A percentile compares a stretch with the other conserved stretches of the same genome.
Evolutionary conservation across 495 filamentous ascomycete genomes (phyloP).

Genomic region (Penicillium atrosanguineum): DNA sequence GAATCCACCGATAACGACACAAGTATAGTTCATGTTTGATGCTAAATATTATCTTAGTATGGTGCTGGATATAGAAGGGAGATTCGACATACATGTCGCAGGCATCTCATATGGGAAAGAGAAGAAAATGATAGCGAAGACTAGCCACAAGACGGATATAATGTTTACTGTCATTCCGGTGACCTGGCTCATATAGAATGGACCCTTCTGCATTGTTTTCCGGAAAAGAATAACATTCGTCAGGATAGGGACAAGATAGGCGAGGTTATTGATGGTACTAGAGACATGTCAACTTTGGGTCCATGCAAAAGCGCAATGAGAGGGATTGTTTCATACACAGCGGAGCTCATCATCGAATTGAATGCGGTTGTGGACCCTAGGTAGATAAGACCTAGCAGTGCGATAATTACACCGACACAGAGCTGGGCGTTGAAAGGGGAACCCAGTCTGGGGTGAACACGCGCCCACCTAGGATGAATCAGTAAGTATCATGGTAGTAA

Average conservation of each 20-base stretch:
- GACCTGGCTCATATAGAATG: conserved; percentile 27
- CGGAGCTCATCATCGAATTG: conserved; percentile 64
- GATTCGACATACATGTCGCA: conserved; percentile 28
- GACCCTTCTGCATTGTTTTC: conserved; percentile 34
- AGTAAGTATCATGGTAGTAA: neutral
- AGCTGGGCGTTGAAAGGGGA: conserved; percentile 60
- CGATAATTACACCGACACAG: conserved; percentile 55
- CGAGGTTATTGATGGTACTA: conserved; percentile 39
- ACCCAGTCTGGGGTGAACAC: conserved; percentile 22
- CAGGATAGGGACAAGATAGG: conserved; percentile 34
- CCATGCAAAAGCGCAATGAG: neutral
- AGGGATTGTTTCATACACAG: conserved; percentile 20
- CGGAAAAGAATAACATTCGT: conserved; percentile 35
- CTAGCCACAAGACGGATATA: conserved; percentile 32
- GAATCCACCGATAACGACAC: conserved; percentile 60
- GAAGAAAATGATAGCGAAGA: conserved; percentile 60
- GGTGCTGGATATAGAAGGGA: too few relatives aligned
- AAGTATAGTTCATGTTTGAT: conserved; percentile 70
- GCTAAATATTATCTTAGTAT: conserved; percentile 8
- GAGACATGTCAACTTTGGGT: conserved; percentile 1
- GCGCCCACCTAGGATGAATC: conserved; percentile 22
- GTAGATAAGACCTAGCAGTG: conserved; percentile 66
- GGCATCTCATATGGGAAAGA: conserved; percentile 67
- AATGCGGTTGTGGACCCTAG: conserved; percentile 69
- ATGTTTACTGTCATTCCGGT: conserved; percentile 36